These are phyloP conservation scores for Beverwykella pulmonaria DNA, from an alignment of 495 filamentous ascomycete genomes.

Conservation along the genomic window DNA sequence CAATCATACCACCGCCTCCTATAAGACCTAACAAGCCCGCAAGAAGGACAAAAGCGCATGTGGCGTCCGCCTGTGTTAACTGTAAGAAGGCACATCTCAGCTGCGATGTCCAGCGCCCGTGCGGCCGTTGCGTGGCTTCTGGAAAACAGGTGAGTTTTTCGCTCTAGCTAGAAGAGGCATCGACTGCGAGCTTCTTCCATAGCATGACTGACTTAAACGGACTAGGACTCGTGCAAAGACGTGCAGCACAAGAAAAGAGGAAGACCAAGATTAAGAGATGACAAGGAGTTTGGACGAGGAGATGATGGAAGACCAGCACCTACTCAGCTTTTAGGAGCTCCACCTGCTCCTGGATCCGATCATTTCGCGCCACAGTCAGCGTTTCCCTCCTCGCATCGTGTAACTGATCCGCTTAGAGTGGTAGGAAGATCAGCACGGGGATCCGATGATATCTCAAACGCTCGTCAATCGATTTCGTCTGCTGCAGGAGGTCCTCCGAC, in stretches of 20 bases:
- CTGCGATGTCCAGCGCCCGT: conserved; percentile 68
- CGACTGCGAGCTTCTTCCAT: not conserved
- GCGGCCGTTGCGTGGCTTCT: conserved; percentile 62
- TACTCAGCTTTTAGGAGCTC: conserved; percentile 14
- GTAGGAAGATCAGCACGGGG: conserved; percentile 17
- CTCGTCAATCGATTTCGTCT: conserved; percentile 8
- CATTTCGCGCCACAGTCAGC: conserved; percentile 10
- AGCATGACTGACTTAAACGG: conserved; percentile 9
- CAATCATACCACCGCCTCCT: conserved; percentile 37
- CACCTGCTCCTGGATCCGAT: conserved; percentile 11
- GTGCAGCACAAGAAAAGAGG: conserved; percentile 97
- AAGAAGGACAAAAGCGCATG: conserved; percentile 89
- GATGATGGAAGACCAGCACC: conserved; percentile 24
- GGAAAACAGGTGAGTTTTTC: conserved; percentile 62
- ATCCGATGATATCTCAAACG: conserved; percentile 15
- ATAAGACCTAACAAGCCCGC: conserved; percentile 58
- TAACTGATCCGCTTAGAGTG: conserved; percentile 20
- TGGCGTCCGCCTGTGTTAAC: conserved; percentile 94
- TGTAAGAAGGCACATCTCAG: conserved; percentile 95
- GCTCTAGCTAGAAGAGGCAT: conserved; percentile 1
- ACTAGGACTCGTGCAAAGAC: conserved; percentile 83
- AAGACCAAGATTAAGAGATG: conserved; percentile 86
- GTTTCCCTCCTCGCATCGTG: conserved; percentile 16
- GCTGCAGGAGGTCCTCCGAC: conserved; percentile 11
- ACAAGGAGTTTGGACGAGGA: conserved; percentile 52